Evolutionary conservation across 2,329 filamentous ascomycete species (phyloP).

Genomic region (Cladosporium sp.): DNA sequence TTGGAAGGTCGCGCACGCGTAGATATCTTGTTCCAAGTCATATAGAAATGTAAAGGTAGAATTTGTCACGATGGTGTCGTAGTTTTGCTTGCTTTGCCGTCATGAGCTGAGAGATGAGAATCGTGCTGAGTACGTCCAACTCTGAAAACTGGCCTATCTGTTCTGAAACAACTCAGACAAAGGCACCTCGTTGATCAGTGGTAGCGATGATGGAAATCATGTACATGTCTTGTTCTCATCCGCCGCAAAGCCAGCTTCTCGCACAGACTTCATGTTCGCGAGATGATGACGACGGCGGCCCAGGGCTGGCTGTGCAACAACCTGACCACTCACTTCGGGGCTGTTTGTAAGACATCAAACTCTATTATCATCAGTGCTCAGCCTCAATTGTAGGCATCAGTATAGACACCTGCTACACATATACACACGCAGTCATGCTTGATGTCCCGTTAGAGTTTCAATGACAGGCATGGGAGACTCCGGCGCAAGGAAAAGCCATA

Average conservation of each 20-base stretch:
- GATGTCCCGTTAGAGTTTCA: not conserved
- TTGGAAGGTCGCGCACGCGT: slow-evolving; percentile 9
- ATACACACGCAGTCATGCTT: not conserved
- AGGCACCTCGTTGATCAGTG: not conserved
- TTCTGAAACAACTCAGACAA: not conserved
- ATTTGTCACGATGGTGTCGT: not conserved
- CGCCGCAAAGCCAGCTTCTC: not conserved
- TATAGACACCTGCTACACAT: not conserved
- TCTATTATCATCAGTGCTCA: not conserved
- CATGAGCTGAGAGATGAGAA: not conserved
- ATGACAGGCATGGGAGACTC: not conserved
- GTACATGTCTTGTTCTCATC: not conserved
- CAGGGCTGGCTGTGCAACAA: not conserved
- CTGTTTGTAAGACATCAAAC: not conserved
- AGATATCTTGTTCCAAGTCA: not conserved
- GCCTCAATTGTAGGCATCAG: not conserved
- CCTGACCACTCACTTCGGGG: no score
- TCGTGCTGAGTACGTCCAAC: not conserved
- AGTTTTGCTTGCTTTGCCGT: not conserved
- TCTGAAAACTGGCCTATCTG: not conserved
- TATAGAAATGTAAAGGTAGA: not conserved
- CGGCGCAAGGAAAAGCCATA: not conserved
- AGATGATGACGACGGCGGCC: not conserved
- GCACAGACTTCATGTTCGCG: not conserved
- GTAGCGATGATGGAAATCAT: not conserved